Evolutionary conservation across 2,329 filamentous ascomycete species (phyloP).

Genomic region (Verticillium zaregamsianum): DNA sequence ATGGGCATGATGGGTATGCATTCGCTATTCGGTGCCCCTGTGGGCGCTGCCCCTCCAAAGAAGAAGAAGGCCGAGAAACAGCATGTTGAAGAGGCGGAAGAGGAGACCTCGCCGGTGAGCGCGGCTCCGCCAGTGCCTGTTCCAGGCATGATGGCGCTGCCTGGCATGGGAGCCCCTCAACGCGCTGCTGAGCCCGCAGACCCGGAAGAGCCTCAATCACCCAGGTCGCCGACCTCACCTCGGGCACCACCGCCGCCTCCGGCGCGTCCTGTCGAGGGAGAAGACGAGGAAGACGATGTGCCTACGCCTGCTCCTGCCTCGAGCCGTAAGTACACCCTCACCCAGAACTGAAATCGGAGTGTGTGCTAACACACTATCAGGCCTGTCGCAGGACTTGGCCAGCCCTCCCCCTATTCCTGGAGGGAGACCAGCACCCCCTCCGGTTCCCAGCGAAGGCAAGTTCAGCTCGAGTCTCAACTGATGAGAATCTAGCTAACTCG

Average conservation of each 20-base stretch:
- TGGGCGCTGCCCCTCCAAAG: conserved; percentile 34
- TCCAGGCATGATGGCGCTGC: conserved; percentile 55
- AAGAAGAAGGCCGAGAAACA: conserved; percentile 47
- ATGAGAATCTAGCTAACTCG: background rate
- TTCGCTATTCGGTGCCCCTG: conserved; percentile 74
- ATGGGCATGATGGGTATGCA: conserved; percentile 99
- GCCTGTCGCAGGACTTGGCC: conserved; percentile 24
- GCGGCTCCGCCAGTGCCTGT: conserved; percentile 52
- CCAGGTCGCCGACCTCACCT: conserved; percentile 30
- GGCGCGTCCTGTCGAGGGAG: conserved; percentile 50
- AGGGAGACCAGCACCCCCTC: conserved; percentile 51
- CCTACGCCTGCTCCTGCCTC: conserved; percentile 10
- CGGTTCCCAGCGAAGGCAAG: conserved; percentile 59
- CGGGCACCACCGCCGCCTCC: conserved; percentile 33
- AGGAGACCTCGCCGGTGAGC: conserved; percentile 36
- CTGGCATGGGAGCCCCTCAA: conserved; percentile 63
- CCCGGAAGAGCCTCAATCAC: conserved; percentile 40
- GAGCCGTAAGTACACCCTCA: conserved; percentile 4
- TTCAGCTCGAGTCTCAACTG: conserved; percentile 11
- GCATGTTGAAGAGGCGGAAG: conserved; percentile 37
- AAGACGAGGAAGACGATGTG: conserved; percentile 32
- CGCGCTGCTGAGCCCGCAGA: conserved; percentile 38
- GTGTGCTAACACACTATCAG: conserved; percentile 24
- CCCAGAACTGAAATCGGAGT: conserved; percentile 5
- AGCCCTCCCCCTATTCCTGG: conserved; percentile 43